Percentiles rank a stretch among this genome's conserved stretches.
Conservation (phyloP, 306 rosid species). For the Crotalaria pallida region DNA sequence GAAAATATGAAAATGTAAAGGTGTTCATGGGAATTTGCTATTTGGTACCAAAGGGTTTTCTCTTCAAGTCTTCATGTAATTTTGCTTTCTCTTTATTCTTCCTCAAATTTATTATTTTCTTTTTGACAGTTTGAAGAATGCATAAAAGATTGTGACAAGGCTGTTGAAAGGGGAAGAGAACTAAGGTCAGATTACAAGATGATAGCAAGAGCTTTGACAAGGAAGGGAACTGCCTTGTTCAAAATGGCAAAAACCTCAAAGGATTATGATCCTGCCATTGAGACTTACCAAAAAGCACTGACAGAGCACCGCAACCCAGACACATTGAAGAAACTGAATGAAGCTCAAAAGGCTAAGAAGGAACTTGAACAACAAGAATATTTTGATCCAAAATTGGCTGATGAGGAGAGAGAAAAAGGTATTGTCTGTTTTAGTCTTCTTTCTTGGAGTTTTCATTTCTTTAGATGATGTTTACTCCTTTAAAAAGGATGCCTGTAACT, state of each 20-base stretch:
- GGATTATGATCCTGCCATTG: conserved; percentile 83
- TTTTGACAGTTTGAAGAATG: conserved; percentile 71
- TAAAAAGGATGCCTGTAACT: neutral
- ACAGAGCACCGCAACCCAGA: conserved; percentile 98
- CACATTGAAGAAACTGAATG: conserved; percentile 75
- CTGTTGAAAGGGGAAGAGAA: conserved; percentile 92
- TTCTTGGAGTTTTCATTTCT: neutral
- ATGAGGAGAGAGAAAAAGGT: conserved; percentile 98
- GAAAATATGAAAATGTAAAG: no score
- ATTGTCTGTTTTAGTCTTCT: neutral
- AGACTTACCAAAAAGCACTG: conserved; percentile 85
- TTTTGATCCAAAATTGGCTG: conserved; percentile 77
- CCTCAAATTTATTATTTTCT: neutral
- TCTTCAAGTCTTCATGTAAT: no score
- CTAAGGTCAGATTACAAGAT: conserved; percentile 86
- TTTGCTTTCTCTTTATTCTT: neutral
- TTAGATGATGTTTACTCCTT: neutral
- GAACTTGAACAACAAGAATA: conserved; percentile 85
- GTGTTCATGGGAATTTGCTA: neutral
- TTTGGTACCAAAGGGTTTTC: neutral
- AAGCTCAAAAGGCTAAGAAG: conserved; percentile 79
- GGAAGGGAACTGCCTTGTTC: conserved; percentile 76
- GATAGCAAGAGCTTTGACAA: conserved; percentile 92
- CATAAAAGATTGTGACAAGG: conserved; percentile 85
- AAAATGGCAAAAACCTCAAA: conserved; percentile 74